Conservation (phyloP, 1,139 yeast species). For the Geotrichum macrosporum region DNA sequence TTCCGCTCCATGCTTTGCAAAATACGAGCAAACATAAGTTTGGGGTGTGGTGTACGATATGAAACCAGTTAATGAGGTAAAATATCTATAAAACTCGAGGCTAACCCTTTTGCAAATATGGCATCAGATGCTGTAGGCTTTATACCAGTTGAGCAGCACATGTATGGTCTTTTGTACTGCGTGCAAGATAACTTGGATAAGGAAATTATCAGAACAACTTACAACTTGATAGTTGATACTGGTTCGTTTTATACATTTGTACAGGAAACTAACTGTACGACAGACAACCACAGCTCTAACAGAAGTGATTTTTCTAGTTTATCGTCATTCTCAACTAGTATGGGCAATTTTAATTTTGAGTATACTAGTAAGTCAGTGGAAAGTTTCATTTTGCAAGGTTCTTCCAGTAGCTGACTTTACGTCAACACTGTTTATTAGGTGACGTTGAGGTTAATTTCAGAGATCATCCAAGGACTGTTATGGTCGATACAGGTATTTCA, state of each 20-base stretch:
- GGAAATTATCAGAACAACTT: constrained; percentile 25
- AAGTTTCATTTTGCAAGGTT: too few species aligned
- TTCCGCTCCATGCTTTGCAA: neutral
- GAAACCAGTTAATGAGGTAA: neutral
- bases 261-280: constrained; percentile 50
- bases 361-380: too few species aligned
- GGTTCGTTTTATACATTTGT: constrained; percentile 66
- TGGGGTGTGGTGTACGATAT: neutral
- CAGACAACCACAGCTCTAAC: constrained; percentile 21
- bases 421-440: too few species aligned
- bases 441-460: too few species aligned
- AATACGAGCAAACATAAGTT: neutral
- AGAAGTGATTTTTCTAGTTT: constrained; percentile 20
- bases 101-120: neutral
- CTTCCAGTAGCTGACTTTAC: too few species aligned
- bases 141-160: neutral
- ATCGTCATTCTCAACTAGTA: constrained; percentile 33
- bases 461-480: constrained; percentile 47
- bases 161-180: neutral
- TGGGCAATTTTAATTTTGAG: too few species aligned
- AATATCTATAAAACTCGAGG: neutral
- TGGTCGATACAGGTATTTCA: constrained; percentile 66
- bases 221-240: constrained; percentile 57
- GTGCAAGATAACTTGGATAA: neutral
- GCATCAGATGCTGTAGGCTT: neutral